A percentile compares a stretch with the other conserved stretches of the same genome.
Conservation (phyloP, 2,329 filamentous ascomycete genomes). For the Diaporthe aspalathi region DNA sequence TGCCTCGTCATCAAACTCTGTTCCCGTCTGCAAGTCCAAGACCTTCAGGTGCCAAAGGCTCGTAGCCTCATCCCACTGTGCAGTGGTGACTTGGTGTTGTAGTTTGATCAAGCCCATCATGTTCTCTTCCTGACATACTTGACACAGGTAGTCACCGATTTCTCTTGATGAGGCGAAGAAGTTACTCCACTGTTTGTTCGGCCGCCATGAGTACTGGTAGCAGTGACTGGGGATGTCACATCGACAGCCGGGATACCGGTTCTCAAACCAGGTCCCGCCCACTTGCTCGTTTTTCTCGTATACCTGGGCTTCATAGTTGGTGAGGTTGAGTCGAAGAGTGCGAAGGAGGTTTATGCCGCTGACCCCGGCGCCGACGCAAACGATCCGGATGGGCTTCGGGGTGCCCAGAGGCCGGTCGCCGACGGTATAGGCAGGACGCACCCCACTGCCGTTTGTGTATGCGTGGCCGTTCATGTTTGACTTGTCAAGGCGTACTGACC, state of each 20-base stretch:
- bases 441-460: constrained; percentile 38
- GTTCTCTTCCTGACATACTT: constrained; percentile 59
- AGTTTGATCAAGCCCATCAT: constrained; percentile 58
- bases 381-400: constrained; percentile 54
- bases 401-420: constrained; percentile 53
- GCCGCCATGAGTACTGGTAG: constrained; percentile 72
- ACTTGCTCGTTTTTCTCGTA: constrained; percentile 68
- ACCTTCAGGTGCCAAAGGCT: constrained; percentile 57
- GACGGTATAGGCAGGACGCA: constrained; percentile 48
- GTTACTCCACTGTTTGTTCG: constrained; percentile 68
- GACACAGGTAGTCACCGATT: constrained; percentile 65
- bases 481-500: neutral
- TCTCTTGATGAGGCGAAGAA: constrained; percentile 67
- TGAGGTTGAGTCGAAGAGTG: constrained; percentile 56
- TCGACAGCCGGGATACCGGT: constrained; percentile 67
- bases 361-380: constrained; percentile 58
- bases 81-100: constrained; percentile 54
- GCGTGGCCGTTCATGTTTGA: constrained; percentile 26
- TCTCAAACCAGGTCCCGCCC: constrained; percentile 70
- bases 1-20: constrained; percentile 57
- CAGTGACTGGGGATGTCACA: constrained; percentile 70
- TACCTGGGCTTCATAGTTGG: constrained; percentile 58
- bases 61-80: constrained; percentile 57
- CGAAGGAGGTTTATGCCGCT: constrained; percentile 59
- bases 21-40: constrained; percentile 51